Conservation (phyloP, 1,139 yeast genomes). For the Yamadazyma blattariae region DNA sequence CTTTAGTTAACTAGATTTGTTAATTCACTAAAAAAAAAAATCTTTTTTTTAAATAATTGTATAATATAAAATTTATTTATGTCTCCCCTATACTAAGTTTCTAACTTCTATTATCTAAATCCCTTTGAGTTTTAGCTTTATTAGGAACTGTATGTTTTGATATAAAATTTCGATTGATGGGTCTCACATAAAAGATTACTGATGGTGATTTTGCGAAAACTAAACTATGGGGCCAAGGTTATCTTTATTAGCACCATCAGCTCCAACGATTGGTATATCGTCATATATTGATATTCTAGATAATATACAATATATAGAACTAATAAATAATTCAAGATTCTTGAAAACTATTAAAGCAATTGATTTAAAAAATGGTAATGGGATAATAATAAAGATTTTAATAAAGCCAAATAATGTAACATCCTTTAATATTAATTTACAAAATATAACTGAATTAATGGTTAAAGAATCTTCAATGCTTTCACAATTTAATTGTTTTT, state of each 20-base stretch:
- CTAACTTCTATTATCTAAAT: too few relatives aligned
- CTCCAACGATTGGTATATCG: slow-evolving; percentile 88
- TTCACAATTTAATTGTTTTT: slow-evolving; percentile 55
- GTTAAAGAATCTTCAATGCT: slow-evolving; percentile 37
- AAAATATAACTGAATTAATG: slow-evolving; percentile 29
- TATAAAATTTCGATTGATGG: too few relatives aligned
- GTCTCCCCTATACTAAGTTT: too few relatives aligned
- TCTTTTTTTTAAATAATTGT: slow-evolving; percentile 3
- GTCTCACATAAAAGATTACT: too few relatives aligned
- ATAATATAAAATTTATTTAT: slow-evolving; percentile 7
- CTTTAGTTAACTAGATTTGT: slow-evolving; percentile 90
- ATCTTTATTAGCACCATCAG: slow-evolving; percentile 82
- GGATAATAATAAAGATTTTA: slow-evolving; percentile 73
- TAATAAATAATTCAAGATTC: slow-evolving; percentile 75
- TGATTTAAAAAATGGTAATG: slow-evolving; percentile 56
- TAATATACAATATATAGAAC: slow-evolving; percentile 68
- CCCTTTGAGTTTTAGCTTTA: too few relatives aligned
- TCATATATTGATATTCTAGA: slow-evolving; percentile 82
- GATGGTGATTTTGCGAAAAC: too few relatives aligned
- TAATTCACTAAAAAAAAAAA: too few relatives aligned
- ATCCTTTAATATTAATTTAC: slow-evolving; percentile 27
- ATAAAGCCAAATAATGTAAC: slow-evolving; percentile 58
- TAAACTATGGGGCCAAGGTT: slow-evolving; percentile 85
- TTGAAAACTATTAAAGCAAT: slow-evolving; percentile 81
- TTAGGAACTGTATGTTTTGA: too few relatives aligned